These are phyloP conservation scores for Penicillium sp. DNA, from an alignment of 2,329 filamentous ascomycete genomes.

Conservation along the genomic window DNA sequence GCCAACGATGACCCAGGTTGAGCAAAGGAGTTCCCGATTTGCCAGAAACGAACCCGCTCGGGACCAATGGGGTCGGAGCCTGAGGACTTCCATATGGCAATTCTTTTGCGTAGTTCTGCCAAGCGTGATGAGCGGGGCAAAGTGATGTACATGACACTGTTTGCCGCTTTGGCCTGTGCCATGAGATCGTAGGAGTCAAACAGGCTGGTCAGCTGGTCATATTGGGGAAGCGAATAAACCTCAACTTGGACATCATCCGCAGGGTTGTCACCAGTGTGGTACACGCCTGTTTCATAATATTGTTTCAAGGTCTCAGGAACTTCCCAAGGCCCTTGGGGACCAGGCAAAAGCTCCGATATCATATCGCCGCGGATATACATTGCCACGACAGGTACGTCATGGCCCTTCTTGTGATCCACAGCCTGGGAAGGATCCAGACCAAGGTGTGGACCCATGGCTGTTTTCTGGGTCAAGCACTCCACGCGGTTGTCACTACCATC, in stretches of 20 bases:
- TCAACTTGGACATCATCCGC: slow-evolving; percentile 39
- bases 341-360: slow-evolving; percentile 42
- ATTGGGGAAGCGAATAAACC: slow-evolving; percentile 39
- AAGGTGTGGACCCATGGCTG: slow-evolving; percentile 54
- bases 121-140: slow-evolving; percentile 37
- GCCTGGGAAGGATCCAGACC: slow-evolving; percentile 46
- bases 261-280: slow-evolving; percentile 16
- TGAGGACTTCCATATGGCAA: slow-evolving; percentile 34
- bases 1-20: slow-evolving; percentile 36
- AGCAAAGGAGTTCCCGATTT: slow-evolving; percentile 38
- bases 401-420: slow-evolving; percentile 43
- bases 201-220: slow-evolving; percentile 38
- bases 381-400: slow-evolving; percentile 55
- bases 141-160: slow-evolving; percentile 38
- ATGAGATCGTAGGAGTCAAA: slow-evolving; percentile 49
- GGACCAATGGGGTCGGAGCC: slow-evolving; percentile 25
- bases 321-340: slow-evolving; percentile 50
- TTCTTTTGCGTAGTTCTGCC: slow-evolving; percentile 40
- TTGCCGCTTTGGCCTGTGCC: slow-evolving; percentile 37
- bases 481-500: slow-evolving; percentile 58
- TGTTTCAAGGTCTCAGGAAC: slow-evolving; percentile 42
- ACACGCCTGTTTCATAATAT: slow-evolving; percentile 40
- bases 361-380: slow-evolving; percentile 58
- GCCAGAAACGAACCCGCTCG: slow-evolving; percentile 44
- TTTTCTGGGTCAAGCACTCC: slow-evolving; percentile 56